Conservation (phyloP, 2,329 filamentous ascomycete genomes). For the Ilyonectria robusta region DNA sequence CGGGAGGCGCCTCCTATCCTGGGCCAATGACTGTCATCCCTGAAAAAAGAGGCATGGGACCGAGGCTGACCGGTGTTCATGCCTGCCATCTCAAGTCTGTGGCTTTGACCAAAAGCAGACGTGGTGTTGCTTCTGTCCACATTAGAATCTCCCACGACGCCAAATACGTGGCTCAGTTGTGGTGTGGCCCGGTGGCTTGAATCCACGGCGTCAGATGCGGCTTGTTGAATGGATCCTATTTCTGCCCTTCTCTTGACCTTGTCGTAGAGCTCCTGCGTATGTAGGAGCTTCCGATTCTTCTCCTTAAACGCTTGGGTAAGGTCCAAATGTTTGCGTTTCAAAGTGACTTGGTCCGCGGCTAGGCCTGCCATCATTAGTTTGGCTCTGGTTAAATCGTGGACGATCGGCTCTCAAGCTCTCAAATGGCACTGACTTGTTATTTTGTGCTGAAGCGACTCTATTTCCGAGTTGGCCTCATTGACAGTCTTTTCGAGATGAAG, state of each 20-base stretch:
- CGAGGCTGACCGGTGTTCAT: slow-evolving; percentile 37
- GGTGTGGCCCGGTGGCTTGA: slow-evolving; percentile 41
- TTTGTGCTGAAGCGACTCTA: slow-evolving; percentile 75
- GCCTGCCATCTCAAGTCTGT: slow-evolving; percentile 36
- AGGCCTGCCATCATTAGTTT: slow-evolving; percentile 58
- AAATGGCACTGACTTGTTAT: slow-evolving; percentile 66
- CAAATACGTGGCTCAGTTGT: slow-evolving; percentile 28
- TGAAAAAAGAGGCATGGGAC: slow-evolving; percentile 23
- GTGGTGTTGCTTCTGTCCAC: slow-evolving; percentile 5
- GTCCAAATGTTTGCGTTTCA: slow-evolving; percentile 81
- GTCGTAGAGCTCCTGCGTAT: slow-evolving; percentile 77
- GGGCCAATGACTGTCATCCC: slow-evolving; percentile 38
- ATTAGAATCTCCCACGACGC: slow-evolving; percentile 14
- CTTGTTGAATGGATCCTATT: slow-evolving; percentile 67
- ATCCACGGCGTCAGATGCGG: slow-evolving; percentile 63
- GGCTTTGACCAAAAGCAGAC: slow-evolving; percentile 30
- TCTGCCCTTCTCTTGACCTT: slow-evolving; percentile 71
- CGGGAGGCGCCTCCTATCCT: slow-evolving; percentile 27
- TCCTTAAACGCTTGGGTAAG: slow-evolving; percentile 76
- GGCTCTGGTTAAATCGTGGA: not conserved
- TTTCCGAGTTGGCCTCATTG: slow-evolving; percentile 81
- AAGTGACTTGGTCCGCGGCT: slow-evolving; percentile 71
- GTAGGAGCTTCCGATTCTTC: slow-evolving; percentile 78
- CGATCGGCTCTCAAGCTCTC: not conserved
- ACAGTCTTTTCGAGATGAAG: slow-evolving; percentile 80